These are phyloP conservation scores for Bryum argenteum DNA, from an alignment of 225 moss, liverwort and hornwort species.

Conservation along the genomic window DNA sequence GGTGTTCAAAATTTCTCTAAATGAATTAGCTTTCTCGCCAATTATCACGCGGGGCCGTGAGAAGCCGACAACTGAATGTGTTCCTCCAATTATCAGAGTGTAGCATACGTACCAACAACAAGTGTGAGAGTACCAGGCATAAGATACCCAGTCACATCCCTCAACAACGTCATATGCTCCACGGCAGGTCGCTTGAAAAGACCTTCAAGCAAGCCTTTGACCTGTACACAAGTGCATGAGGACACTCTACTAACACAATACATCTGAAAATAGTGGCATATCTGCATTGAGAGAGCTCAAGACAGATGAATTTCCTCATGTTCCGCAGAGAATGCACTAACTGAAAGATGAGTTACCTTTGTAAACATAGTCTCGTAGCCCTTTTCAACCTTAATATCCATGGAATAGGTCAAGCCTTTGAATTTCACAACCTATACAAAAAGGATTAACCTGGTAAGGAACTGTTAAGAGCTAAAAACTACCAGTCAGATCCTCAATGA, in stretches of 20 bases:
- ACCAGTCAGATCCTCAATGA: constrained; percentile 9
- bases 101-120: constrained; percentile 55
- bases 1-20: not conserved
- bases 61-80: not conserved
- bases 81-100: constrained; percentile 2
- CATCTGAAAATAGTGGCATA: not conserved
- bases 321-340: constrained; percentile 1
- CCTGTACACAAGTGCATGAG: constrained; percentile 41
- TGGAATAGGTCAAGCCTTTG: constrained; percentile 60
- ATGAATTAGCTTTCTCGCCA: not conserved
- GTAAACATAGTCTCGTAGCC: constrained; percentile 83
- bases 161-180: constrained; percentile 53
- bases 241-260: constrained; percentile 5
- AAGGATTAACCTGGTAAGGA: not conserved
- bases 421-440: constrained; percentile 68
- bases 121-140: constrained; percentile 88
- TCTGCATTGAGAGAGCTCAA: not conserved
- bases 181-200: constrained; percentile 45
- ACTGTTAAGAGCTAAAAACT: not conserved
- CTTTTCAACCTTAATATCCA: constrained; percentile 48
- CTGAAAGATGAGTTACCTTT: constrained; percentile 49
- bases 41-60: not conserved
- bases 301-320: not conserved
- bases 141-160: constrained; percentile 72
- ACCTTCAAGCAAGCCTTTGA: constrained; percentile 46